phyloP scores from a whole-genome alignment of 495 filamentous ascomycete genomes.

The Chaetomium fimeti region DNA sequence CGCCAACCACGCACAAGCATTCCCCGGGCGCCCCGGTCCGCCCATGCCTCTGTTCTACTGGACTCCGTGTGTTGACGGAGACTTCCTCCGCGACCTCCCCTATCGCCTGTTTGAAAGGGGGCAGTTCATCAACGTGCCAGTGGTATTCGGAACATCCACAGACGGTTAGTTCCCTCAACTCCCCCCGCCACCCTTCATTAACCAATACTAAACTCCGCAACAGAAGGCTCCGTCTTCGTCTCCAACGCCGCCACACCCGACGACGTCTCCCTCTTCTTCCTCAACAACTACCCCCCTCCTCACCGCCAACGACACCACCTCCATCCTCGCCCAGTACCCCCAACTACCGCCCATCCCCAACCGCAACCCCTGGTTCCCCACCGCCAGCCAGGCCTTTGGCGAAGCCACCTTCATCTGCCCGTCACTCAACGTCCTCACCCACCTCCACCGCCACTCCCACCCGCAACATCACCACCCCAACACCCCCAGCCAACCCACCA shows the following conservation, averaged over 20 bases:
- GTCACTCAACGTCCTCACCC: conserved; percentile 37
- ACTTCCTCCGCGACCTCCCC: conserved; percentile 48
- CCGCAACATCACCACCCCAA: background rate
- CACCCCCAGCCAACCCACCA: background rate
- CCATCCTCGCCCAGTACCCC: conserved; percentile 39
- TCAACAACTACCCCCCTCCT: conserved; percentile 48
- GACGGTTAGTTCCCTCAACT: conserved; percentile 31
- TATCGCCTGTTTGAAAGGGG: conserved; percentile 33
- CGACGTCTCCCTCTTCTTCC: conserved; percentile 51
- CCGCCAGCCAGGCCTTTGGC: conserved; percentile 53
- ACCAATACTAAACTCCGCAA: background rate
- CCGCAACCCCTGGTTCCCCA: conserved; percentile 42
- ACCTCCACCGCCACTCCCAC: conserved; percentile 6
- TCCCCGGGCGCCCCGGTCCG: conserved; percentile 45
- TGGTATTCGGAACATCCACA: conserved; percentile 46
- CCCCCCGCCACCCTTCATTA: background rate
- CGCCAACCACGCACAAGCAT: conserved; percentile 48
- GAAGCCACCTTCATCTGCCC: conserved; percentile 67
- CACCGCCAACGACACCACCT: conserved; percentile 46
- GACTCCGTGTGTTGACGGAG: conserved; percentile 63
- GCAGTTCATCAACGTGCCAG: conserved; percentile 34
- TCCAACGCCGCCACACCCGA: conserved; percentile 43
- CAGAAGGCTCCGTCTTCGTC: conserved; percentile 54
- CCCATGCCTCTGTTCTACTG: conserved; percentile 54
- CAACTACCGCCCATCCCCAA: conserved; percentile 26